phyloP scores from a whole-genome alignment of 2,329 filamentous ascomycete genomes.

The Cladosporium sp. region DNA sequence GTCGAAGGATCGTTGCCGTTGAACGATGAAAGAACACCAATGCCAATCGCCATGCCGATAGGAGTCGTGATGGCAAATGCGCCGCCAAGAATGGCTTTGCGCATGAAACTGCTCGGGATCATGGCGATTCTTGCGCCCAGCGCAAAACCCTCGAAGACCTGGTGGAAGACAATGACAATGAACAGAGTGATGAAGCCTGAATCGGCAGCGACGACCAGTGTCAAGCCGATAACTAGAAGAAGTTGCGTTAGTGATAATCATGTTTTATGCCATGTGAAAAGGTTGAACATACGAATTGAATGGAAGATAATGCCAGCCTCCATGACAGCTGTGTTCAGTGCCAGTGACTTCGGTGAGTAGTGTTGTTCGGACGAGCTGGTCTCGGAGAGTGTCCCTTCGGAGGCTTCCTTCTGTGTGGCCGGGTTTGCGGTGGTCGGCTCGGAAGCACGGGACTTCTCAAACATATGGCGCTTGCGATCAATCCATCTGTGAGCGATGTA shows the following conservation, averaged over 20 bases:
- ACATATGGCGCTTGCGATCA: slow-evolving; percentile 10
- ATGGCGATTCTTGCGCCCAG: slow-evolving; percentile 62
- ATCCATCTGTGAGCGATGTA: slow-evolving; percentile 44
- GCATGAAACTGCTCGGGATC: slow-evolving; percentile 40
- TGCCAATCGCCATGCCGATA: slow-evolving; percentile 74
- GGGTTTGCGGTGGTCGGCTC: background rate
- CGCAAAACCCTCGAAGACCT: slow-evolving; percentile 62
- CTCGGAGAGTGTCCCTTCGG: slow-evolving; percentile 10
- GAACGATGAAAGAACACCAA: slow-evolving; percentile 65
- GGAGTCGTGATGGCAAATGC: slow-evolving; percentile 70
- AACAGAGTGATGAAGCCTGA: slow-evolving; percentile 50
- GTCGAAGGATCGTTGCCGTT: slow-evolving; percentile 69
- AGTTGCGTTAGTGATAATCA: slow-evolving; percentile 30
- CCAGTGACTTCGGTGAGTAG: slow-evolving; percentile 31
- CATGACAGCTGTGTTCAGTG: slow-evolving; percentile 63
- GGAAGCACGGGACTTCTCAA: slow-evolving; percentile 3
- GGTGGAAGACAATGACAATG: slow-evolving; percentile 55
- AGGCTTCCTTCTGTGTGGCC: slow-evolving; percentile 20
- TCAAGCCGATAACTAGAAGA: slow-evolving; percentile 54
- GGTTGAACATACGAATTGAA: slow-evolving; percentile 54
- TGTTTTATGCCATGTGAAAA: background rate
- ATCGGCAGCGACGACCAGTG: slow-evolving; percentile 52
- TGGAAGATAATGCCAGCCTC: slow-evolving; percentile 74
- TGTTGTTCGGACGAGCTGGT: background rate
- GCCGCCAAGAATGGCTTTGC: slow-evolving; percentile 58